Evolutionary conservation across 257 asterid species (phyloP).

Genomic region (Solanum rostratum): DNA sequence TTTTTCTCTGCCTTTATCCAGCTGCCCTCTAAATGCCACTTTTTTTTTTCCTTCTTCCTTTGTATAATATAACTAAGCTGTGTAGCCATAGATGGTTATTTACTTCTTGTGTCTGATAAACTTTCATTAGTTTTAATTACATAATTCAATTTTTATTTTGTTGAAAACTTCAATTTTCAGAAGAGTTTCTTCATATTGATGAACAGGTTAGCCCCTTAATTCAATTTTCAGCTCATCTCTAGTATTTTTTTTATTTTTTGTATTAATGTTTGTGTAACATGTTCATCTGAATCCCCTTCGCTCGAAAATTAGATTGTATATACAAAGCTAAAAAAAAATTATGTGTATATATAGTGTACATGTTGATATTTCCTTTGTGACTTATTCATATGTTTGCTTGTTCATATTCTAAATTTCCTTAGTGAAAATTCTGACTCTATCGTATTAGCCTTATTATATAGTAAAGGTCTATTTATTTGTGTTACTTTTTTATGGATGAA

Average conservation of each 20-base stretch:
- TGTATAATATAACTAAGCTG: background rate
- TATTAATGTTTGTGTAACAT: background rate
- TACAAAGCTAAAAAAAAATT: background rate
- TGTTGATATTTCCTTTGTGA: background rate
- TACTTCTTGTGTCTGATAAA: background rate
- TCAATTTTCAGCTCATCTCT: background rate
- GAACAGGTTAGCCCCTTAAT: background rate
- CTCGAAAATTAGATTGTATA: background rate
- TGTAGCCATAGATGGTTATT: background rate
- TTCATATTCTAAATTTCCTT: background rate
- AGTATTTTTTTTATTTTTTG: background rate
- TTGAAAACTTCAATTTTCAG: too few species aligned
- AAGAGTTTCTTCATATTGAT: background rate
- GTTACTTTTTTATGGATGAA: background rate
- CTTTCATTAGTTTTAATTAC: background rate
- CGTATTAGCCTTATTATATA: background rate
- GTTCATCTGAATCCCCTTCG: background rate
- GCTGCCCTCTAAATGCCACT: background rate
- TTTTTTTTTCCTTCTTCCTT: background rate
- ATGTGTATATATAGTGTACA: background rate
- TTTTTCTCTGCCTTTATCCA: background rate
- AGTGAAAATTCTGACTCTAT: background rate
- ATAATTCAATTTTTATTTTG: background rate
- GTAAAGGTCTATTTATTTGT: background rate
- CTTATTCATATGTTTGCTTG: background rate